Percentiles rank a stretch among this genome's conserved stretches.
These are phyloP conservation scores for Primulina eburnea DNA, from an alignment of 257 asterid genomes.

Conservation along the genomic window DNA sequence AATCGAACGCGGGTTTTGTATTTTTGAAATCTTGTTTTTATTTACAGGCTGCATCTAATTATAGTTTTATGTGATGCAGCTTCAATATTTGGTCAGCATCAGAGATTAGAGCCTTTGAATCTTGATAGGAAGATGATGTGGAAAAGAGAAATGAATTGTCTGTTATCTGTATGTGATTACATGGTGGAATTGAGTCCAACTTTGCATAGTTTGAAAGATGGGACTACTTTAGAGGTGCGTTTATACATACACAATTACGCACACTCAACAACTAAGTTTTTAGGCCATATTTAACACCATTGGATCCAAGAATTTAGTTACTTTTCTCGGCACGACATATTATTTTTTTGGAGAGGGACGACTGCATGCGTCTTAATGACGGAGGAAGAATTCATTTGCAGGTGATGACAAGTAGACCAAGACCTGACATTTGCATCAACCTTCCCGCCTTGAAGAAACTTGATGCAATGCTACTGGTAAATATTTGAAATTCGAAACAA, in stretches of 20 bases:
- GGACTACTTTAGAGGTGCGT: slow-evolving; percentile 62
- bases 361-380: slow-evolving; percentile 6
- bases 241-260: too few species aligned
- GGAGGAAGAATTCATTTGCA: slow-evolving; percentile 20
- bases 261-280: too few species aligned
- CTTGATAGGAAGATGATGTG: slow-evolving; percentile 68
- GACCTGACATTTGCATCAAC: slow-evolving; percentile 73
- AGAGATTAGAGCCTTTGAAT: slow-evolving; percentile 68
- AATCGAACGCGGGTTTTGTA: background rate
- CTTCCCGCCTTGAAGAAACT: slow-evolving; percentile 82
- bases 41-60: background rate
- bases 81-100: slow-evolving; percentile 77
- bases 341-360: background rate
- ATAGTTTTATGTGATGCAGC: slow-evolving; percentile 44
- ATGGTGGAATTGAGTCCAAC: slow-evolving; percentile 65
- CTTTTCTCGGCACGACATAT: too few species aligned
- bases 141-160: slow-evolving; percentile 87
- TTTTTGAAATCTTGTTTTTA: background rate
- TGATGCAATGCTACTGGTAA: slow-evolving; percentile 83
- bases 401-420: slow-evolving; percentile 76
- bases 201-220: slow-evolving; percentile 54
- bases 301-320: background rate
- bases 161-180: slow-evolving; percentile 69
- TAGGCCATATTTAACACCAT: background rate
- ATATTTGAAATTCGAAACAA: background rate